phyloP scores from a whole-genome alignment of 768 basidiomycete species.

The Tulasnella sp. region DNA sequence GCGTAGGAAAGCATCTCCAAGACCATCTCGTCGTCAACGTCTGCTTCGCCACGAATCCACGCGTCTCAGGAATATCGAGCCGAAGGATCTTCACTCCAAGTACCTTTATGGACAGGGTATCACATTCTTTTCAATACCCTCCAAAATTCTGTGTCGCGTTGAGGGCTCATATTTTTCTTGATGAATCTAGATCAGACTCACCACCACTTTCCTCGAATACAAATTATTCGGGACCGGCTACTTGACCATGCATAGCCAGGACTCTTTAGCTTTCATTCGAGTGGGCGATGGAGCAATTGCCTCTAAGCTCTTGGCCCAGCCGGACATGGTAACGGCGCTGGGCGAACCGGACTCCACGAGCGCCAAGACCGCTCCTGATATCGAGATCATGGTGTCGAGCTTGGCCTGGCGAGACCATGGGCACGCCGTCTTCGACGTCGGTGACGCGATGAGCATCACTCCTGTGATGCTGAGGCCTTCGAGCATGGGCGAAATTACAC shows the following conservation, averaged over 20 bases:
- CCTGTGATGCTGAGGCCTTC: not conserved
- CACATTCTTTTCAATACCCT: too few species aligned
- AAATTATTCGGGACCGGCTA: not conserved
- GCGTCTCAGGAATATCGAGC: not conserved
- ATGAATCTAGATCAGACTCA: not conserved
- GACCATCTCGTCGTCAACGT: constrained; percentile 45
- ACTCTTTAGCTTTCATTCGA: not conserved
- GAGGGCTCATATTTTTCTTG: too few species aligned
- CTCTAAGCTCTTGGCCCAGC: not conserved
- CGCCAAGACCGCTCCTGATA: constrained; percentile 10
- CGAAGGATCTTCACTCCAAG: too few species aligned
- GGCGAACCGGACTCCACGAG: constrained; percentile 5
- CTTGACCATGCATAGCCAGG: not conserved
- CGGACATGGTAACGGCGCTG: not conserved
- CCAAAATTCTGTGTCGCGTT: too few species aligned
- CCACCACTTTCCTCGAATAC: not conserved
- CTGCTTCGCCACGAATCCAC: not conserved
- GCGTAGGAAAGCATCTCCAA: constrained; percentile 65
- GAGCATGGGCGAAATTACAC: not conserved
- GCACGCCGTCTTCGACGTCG: not conserved
- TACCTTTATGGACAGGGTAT: not conserved
- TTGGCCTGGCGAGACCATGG: not conserved
- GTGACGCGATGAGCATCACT: not conserved
- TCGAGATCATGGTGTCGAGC: too few species aligned
- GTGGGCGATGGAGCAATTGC: not conserved